A percentile compares a stretch with the other conserved stretches of the same genome.
Evolutionary conservation across 805 yeast species (phyloP).

Genomic region (Kuraishia floccosa): DNA sequence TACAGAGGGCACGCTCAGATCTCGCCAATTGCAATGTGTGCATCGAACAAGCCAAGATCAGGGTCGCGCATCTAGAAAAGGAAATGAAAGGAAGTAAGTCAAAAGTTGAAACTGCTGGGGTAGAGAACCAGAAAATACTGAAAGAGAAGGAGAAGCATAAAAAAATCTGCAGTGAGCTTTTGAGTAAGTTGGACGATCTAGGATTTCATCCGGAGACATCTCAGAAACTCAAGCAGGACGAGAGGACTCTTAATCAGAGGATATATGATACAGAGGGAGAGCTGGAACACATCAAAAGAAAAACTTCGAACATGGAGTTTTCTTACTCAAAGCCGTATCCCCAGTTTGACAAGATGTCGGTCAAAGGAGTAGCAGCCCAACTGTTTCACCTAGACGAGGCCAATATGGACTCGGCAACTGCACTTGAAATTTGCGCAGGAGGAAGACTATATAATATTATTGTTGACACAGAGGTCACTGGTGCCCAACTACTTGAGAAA

Average conservation of each 20-base stretch:
- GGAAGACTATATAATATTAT: constrained; percentile 82
- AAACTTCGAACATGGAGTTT: constrained; percentile 67
- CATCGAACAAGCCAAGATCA: constrained; percentile 49
- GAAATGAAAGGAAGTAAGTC: constrained; percentile 35
- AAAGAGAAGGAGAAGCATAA: constrained; percentile 31
- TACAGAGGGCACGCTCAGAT: constrained; percentile 48
- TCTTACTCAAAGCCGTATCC: constrained; percentile 54
- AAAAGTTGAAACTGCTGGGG: constrained; percentile 40
- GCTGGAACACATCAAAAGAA: constrained; percentile 45
- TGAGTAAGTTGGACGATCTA: constrained; percentile 28
- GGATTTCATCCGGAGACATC: constrained; percentile 47
- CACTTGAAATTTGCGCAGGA: constrained; percentile 92
- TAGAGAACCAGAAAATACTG: constrained; percentile 29
- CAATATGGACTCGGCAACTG: constrained; percentile 55
- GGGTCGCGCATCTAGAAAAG: constrained; percentile 40
- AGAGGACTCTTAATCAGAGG: constrained; percentile 29
- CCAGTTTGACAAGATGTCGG: constrained; percentile 46
- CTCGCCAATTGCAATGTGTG: constrained; percentile 41
- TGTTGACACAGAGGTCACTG: constrained; percentile 79
- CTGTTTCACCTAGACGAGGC: constrained; percentile 53
- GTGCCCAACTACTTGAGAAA: constrained; percentile 67
- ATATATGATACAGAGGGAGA: constrained; percentile 31
- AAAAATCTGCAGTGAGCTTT: constrained; percentile 23
- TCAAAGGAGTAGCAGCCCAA: constrained; percentile 86
- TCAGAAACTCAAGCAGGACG: constrained; percentile 32